Percentiles rank a stretch among this genome's conserved stretches.
phyloP scores from a whole-genome alignment of 768 basidiomycete genomes.

The Russula brevipes region DNA sequence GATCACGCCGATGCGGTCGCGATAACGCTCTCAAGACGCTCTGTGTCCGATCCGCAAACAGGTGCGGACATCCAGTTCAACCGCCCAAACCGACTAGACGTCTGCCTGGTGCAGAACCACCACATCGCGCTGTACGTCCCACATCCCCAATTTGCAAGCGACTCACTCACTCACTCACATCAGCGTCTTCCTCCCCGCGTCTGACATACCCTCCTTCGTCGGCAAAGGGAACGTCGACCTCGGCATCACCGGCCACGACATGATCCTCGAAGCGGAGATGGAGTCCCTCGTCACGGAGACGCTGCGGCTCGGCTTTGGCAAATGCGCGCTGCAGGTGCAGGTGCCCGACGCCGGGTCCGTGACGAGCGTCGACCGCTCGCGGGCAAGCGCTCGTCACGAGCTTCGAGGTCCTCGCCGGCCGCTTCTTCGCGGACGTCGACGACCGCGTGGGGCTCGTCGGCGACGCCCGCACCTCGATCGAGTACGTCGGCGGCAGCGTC shows the following conservation, averaged over 20 bases:
- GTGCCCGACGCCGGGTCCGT: conserved; percentile 74
- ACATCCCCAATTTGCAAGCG: neutral
- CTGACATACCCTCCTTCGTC: conserved; percentile 97
- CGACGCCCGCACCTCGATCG: conserved; percentile 68
- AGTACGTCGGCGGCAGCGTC: conserved; percentile 96
- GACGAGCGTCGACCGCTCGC: conserved; percentile 71
- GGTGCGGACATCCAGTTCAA: conserved; percentile 96
- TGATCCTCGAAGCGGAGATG: conserved; percentile 88
- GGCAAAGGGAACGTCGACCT: conserved; percentile 96
- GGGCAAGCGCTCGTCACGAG: conserved; percentile 92
- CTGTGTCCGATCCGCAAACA: conserved; percentile 28
- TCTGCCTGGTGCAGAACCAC: conserved; percentile 90
- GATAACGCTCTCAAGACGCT: neutral
- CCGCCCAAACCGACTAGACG: conserved; percentile 80
- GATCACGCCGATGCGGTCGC: neutral
- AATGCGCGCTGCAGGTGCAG: conserved; percentile 85
- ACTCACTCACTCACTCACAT: neutral
- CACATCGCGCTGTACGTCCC: conserved; percentile 79
- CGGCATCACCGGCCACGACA: conserved; percentile 97
- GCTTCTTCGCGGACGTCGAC: conserved; percentile 72
- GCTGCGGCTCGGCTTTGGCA: conserved; percentile 86
- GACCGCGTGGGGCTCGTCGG: conserved; percentile 45
- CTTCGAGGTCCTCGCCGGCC: conserved; percentile 81
- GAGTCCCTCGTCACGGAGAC: conserved; percentile 69
- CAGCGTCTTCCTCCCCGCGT: conserved; percentile 94